Base-by-base conservation (phyloP, 352 stramenopile species). In the Phytophthora fragariae region DNA sequence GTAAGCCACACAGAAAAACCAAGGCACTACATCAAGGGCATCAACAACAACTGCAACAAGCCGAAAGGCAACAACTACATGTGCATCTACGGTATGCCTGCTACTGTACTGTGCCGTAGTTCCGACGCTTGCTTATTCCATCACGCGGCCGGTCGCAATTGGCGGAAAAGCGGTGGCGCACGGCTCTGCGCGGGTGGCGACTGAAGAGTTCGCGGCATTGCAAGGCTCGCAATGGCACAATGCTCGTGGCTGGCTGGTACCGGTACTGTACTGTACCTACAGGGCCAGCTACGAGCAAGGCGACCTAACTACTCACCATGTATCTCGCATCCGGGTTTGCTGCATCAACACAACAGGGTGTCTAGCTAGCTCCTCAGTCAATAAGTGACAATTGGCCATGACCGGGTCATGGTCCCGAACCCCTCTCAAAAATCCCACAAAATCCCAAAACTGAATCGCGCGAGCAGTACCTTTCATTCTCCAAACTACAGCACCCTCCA, bases 111-210 rank as follows among this genome's bases (percentile, higher is more conserved):
- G 37, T 14, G 15, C 37, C 11, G 37, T 44, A 44, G 27, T 72
- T 72, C 57, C 65, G 65, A 72, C 65, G 57, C 57, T 55, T 55
- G 62, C 62, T 71, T 71, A 71, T 65, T 71, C 63, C 41, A 67
- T 67, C 60, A 53, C 61, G 21, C 35, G 35, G 62, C 24, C 14
- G 12, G 5, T 27, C 14, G 24, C 21, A 19, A 68, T 54, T 66
- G 47, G 57, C 41, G 15, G 27, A 63, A 55, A 56, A 10, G 21
- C 14, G 37, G 24, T 19, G 17, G 24, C 49, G 57, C 65, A 62
- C 57, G 65, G 58, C 57, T 68, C 50, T 67, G 65, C 47, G 35
- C 50, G 15, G 12, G 19, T 57, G 8, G 15, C 17, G 24, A 37
- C 19, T 10, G 59, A 27, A 27, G 47, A 7, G 14, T 54, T 72